A percentile compares a stretch with the other conserved stretches of the same genome.
Evolutionary conservation across 495 filamentous ascomycete genomes (phyloP).

Genomic region (Lasiosphaeriaceae sp.): DNA sequence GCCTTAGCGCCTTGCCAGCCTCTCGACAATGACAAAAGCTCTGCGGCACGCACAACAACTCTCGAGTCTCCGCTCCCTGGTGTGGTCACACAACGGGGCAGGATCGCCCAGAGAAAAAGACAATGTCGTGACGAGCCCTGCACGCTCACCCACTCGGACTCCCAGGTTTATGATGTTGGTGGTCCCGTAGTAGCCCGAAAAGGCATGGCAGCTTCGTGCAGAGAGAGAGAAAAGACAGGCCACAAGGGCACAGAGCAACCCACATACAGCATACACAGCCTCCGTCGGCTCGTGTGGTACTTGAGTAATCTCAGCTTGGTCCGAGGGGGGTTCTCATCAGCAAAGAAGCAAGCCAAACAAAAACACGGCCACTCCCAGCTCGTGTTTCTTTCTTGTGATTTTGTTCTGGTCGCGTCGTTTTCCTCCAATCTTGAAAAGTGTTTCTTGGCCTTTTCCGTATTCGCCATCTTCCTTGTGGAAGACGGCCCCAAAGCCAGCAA

Average conservation of each 20-base stretch:
- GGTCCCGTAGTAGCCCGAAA: too few species aligned
- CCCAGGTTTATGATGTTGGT: too few species aligned
- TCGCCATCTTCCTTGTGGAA: constrained; percentile 13
- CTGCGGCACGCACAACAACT: too few species aligned
- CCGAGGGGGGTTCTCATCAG: not conserved
- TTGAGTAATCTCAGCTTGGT: not conserved
- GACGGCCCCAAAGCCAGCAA: constrained; percentile 14
- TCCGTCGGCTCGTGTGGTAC: not conserved
- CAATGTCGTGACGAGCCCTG: too few species aligned
- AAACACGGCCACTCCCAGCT: not conserved
- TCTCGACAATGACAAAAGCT: too few species aligned
- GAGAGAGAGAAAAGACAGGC: too few species aligned
- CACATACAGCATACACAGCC: constrained; percentile 1
- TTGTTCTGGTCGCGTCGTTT: not conserved
- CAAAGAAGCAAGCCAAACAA: not conserved
- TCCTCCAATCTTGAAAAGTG: not conserved
- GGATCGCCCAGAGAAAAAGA: too few species aligned
- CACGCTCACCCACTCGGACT: too few species aligned
- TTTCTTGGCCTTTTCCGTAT: not conserved
- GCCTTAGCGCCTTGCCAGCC: too few species aligned
- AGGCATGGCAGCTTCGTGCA: too few species aligned
- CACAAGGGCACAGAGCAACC: not conserved
- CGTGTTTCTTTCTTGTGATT: not conserved
- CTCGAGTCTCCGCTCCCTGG: too few species aligned
- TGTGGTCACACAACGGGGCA: too few species aligned